Conservation (phyloP, 805 yeast genomes). For the Saturnispora diversa region DNA sequence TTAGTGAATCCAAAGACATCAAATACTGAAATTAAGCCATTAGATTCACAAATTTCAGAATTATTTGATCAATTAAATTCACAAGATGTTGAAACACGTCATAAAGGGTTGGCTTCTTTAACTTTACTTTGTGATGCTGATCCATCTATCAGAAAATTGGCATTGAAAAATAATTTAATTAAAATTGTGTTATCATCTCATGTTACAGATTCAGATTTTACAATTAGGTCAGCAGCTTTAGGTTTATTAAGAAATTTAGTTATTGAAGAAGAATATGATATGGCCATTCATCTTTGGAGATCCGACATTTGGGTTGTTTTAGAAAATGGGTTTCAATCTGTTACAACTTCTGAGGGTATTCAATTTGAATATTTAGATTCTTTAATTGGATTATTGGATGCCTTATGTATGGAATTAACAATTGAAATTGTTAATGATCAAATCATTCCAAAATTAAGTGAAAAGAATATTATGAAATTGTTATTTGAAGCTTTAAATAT, state of each 20-base stretch:
- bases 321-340: conserved; percentile 41
- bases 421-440: conserved; percentile 38
- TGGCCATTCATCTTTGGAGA: conserved; percentile 69
- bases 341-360: not conserved
- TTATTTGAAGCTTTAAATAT: conserved; percentile 9
- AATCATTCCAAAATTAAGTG: conserved; percentile 21
- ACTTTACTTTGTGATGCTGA: conserved; percentile 30
- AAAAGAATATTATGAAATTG: conserved; percentile 25
- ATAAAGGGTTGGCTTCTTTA: not conserved
- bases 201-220: conserved; percentile 4
- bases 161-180: conserved; percentile 66
- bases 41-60: conserved; percentile 4
- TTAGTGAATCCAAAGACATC: not conserved
- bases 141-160: conserved; percentile 46
- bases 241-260: conserved; percentile 76
- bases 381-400: conserved; percentile 57
- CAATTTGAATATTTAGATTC: conserved; percentile 29
- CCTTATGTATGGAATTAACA: conserved; percentile 51
- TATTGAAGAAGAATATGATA: conserved; percentile 82
- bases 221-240: conserved; percentile 33
- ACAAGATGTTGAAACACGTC: conserved; percentile 1
- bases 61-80: conserved; percentile 35
- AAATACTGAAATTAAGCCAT: not conserved
- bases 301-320: conserved; percentile 64
- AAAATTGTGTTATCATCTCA: conserved; percentile 39